Evolutionary conservation across 2,329 filamentous ascomycete species (phyloP).

Genomic region (Talaromyces sp.): DNA sequence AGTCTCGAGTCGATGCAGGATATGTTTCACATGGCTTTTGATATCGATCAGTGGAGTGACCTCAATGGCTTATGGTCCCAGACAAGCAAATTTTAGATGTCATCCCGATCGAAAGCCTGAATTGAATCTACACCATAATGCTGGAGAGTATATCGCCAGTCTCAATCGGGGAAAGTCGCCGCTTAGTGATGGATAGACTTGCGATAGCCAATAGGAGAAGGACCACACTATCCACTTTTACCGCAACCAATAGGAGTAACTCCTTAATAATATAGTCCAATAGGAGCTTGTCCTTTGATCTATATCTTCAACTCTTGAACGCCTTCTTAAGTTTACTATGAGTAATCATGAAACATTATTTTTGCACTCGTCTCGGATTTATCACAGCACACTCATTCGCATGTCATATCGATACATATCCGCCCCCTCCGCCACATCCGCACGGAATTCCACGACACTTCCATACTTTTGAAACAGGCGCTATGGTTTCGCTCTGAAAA

Average conservation of each 20-base stretch:
- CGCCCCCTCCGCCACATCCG: neutral
- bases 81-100: neutral
- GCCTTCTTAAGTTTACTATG: neutral
- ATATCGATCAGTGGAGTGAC: constrained; percentile 14
- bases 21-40: constrained; percentile 12
- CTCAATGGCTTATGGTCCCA: constrained; percentile 6
- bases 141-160: neutral
- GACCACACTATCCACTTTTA: neutral
- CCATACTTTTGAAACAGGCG: neutral
- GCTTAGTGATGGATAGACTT: neutral
- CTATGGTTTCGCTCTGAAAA: neutral
- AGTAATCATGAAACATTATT: too few species aligned
- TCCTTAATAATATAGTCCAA: neutral
- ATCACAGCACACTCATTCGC: neutral
- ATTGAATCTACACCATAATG: neutral
- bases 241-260: neutral
- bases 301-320: neutral
- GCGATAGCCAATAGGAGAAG: neutral
- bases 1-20: constrained; percentile 12
- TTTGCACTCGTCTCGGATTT: too few species aligned
- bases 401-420: neutral
- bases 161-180: neutral
- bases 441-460: neutral
- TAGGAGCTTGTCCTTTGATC: neutral
- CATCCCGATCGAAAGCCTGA: neutral